Evolutionary conservation across 192 early-diverging fungal species (phyloP).

Genomic region (Haplosporangium gracile): DNA sequence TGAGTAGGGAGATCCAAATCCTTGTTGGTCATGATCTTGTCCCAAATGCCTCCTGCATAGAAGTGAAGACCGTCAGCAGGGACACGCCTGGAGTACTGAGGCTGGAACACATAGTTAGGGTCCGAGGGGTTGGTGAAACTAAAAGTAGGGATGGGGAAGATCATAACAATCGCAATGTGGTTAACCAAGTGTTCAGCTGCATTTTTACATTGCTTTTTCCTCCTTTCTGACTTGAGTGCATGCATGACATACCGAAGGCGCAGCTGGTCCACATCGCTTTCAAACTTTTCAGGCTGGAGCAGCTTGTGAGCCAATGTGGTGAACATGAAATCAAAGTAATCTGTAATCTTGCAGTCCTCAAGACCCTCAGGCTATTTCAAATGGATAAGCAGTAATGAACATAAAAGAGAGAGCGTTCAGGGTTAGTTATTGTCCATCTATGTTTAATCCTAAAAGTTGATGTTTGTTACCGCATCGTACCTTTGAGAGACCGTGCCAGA

Average conservation of each 20-base stretch:
- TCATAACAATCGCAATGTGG: neutral
- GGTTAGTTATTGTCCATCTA: neutral
- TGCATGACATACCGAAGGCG: conserved; percentile 67
- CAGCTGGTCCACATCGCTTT: conserved; percentile 73
- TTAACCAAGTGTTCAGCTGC: neutral
- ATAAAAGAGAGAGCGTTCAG: neutral
- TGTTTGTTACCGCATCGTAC: conserved; percentile 45
- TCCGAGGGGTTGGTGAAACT: conserved; percentile 79
- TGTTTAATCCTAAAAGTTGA: neutral
- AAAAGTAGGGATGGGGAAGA: neutral
- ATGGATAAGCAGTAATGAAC: conserved; percentile 11
- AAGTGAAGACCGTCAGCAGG: conserved; percentile 96
- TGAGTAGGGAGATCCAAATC: conserved; percentile 99
- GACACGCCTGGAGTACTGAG: conserved; percentile 89
- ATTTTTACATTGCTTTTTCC: neutral
- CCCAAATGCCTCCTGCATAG: conserved; percentile 96
- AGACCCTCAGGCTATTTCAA: conserved; percentile 80
- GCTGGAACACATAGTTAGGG: conserved; percentile 86
- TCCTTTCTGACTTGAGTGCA: neutral
- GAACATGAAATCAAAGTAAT: conserved; percentile 95
- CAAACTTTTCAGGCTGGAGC: conserved; percentile 87
- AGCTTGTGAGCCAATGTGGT: conserved; percentile 93
- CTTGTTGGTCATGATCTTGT: conserved; percentile 93
- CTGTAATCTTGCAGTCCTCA: conserved; percentile 78
- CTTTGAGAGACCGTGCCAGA: conserved; percentile 92